Conservation (phyloP, 495 filamentous ascomycete genomes). For the Penicillium arizonense region DNA sequence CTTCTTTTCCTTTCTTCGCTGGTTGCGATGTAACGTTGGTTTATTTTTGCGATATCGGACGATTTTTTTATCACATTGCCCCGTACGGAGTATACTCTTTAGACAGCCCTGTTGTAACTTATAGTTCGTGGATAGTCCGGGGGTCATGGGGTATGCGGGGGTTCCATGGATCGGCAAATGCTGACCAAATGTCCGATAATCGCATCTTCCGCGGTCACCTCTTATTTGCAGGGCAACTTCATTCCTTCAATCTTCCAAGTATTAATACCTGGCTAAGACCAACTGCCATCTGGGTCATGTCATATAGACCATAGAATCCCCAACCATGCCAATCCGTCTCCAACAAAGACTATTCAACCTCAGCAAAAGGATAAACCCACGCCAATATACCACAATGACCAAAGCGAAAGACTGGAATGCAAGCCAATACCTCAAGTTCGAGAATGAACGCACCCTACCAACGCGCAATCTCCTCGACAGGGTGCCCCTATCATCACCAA, state of each 20-base stretch:
- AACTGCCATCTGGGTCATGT: background rate
- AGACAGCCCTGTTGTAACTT: too few species aligned
- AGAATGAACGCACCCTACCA: slow-evolving; percentile 43
- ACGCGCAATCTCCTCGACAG: slow-evolving; percentile 44
- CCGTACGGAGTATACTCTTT: too few species aligned
- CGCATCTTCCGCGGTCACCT: background rate
- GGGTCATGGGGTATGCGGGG: too few species aligned
- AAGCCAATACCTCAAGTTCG: slow-evolving; percentile 49
- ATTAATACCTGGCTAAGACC: background rate
- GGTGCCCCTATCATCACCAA: slow-evolving; percentile 31
- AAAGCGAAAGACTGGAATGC: slow-evolving; percentile 44
- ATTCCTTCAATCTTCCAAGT: background rate
- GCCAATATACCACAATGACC: slow-evolving; percentile 14
- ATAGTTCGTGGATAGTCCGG: too few species aligned
- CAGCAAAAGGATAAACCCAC: background rate
- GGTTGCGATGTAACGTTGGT: too few species aligned
- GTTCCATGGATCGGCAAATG: too few species aligned
- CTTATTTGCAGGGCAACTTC: background rate
- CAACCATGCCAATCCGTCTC: too few species aligned
- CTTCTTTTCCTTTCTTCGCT: too few species aligned
- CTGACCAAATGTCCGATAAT: slow-evolving; percentile 1
- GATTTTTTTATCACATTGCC: too few species aligned
- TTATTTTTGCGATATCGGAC: too few species aligned
- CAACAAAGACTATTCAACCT: too few species aligned
- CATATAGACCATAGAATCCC: background rate